Base-by-base conservation (phyloP, 2,329 filamentous ascomycete species). In the Zymoseptoria pseudotritici region DNA sequence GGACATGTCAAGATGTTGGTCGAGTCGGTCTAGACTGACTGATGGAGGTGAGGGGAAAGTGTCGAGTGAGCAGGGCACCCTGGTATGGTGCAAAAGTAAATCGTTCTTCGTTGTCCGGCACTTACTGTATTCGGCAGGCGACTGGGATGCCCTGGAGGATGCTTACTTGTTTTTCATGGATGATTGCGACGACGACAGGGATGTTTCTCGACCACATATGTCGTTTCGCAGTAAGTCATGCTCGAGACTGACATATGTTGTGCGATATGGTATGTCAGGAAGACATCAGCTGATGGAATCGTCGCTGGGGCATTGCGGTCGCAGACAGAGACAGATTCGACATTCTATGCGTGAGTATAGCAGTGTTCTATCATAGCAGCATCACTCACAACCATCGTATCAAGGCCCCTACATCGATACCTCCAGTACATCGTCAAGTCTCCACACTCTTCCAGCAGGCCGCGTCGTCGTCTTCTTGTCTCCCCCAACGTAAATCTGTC, bases 1-100 rank as follows among this genome's bases (percentile, higher is more conserved):
- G 2, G 64, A 56, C 65, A 66, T 66, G 13, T 17, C 26, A 9
- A 9, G 26, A 29, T 9, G 26, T 29, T 9, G 26, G 7, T 20
- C 24, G 19, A 11, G 13, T 17, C 36, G 36, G 36, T 46, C 17
- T 46, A 17, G 36, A 46, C 17, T 46, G 36, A 46, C 6, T 13
- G 13, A n/a, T 46, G 36, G 26, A 46, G 36, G 36, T 46, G 36
- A n/a, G 2, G 36, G 6, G 5, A 17, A 42, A 17, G 36, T 42
- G 17, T 11, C 13, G 36, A 46, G 36, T 6, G 36, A 17, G 36
- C 13, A 46, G 36, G 36, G 36, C 17, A 46, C 17, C 36, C 36
- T 46, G 36, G 36, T 17, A 46, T 46, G 36, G 13, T n/a, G 11
- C 2, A 9, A 46, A 46, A 46, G 36, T 46, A 46, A 46, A 46